A percentile compares a stretch with the other conserved stretches of the same genome.
Evolutionary conservation across 139 green algal species (phyloP).

Genomic region (Tetratostichococcus sp.): DNA sequence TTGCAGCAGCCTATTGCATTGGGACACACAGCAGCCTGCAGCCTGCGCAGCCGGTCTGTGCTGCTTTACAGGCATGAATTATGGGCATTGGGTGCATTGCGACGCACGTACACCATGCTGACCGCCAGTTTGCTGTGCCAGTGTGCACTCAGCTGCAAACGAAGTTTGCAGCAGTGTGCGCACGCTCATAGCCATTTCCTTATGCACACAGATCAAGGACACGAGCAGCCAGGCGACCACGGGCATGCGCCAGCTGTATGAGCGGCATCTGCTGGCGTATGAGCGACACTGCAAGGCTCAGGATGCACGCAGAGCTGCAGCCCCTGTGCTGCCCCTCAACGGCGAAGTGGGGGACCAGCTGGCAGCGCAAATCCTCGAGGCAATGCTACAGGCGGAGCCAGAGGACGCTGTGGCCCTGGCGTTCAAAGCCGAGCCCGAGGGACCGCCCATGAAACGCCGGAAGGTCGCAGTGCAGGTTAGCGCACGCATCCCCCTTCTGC

Average conservation of each 20-base stretch:
- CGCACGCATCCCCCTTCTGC: too few species aligned
- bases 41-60: not conserved
- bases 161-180: not conserved
- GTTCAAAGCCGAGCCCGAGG: not conserved
- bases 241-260: constrained; percentile 67
- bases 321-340: constrained; percentile 1
- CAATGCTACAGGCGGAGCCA: constrained; percentile 30
- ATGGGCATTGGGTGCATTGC: too few species aligned
- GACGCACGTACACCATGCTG: too few species aligned
- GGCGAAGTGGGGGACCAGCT: not conserved
- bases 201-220: constrained; percentile 32
- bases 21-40: not conserved
- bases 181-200: not conserved
- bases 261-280: constrained; percentile 70
- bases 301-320: constrained; percentile 1
- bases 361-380: constrained; percentile 46
- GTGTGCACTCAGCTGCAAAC: not conserved
- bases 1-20: not conserved
- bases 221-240: constrained; percentile 56
- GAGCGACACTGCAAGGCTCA: constrained; percentile 44
- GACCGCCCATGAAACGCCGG: constrained; percentile 5
- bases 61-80: not conserved
- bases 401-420: not conserved
- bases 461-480: not conserved
- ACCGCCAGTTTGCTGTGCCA: too few species aligned